Conservation (phyloP, 116 monocot species). For the Iris pallida region DNA sequence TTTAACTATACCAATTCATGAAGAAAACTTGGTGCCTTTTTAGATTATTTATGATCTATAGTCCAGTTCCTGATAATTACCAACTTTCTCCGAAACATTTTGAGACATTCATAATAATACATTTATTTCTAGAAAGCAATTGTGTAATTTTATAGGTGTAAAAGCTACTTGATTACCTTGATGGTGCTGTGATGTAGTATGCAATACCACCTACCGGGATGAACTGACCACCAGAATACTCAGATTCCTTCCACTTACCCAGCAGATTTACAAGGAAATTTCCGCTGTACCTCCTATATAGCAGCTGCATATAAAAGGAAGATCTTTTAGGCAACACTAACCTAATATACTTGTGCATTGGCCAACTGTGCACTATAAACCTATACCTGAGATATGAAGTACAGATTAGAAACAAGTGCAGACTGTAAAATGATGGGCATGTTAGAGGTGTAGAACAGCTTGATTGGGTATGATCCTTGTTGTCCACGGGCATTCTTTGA, state of each 20-base stretch:
- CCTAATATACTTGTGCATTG: no score
- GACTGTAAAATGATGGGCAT: slow-evolving; percentile 32
- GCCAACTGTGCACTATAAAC: no score
- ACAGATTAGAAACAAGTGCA: slow-evolving; percentile 27
- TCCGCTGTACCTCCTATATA: slow-evolving; percentile 53
- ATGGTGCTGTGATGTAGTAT: slow-evolving; percentile 59
- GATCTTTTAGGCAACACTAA: not conserved
- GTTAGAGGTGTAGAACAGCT: slow-evolving; percentile 29
- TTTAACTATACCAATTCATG: no score
- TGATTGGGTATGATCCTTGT: slow-evolving; percentile 30
- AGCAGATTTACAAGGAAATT: slow-evolving; percentile 61
- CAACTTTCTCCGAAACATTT: no score
- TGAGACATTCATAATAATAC: no score
- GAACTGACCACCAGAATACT: slow-evolving; percentile 46
- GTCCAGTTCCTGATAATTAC: no score
- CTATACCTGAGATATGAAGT: slow-evolving; percentile 25
- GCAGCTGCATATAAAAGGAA: slow-evolving; percentile 23
- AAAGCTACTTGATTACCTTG: slow-evolving; percentile 25
- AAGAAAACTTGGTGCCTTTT: no score
- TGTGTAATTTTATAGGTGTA: not conserved
- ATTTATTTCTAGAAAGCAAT: no score
- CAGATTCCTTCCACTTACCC: slow-evolving; percentile 72
- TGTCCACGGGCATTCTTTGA: slow-evolving; percentile 28
- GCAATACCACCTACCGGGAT: slow-evolving; percentile 62
- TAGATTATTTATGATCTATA: no score